Percentiles rank a stretch among this genome's conserved stretches.
Conservation (phyloP, 495 filamentous ascomycete genomes). For the Penicillium riverlandense region DNA sequence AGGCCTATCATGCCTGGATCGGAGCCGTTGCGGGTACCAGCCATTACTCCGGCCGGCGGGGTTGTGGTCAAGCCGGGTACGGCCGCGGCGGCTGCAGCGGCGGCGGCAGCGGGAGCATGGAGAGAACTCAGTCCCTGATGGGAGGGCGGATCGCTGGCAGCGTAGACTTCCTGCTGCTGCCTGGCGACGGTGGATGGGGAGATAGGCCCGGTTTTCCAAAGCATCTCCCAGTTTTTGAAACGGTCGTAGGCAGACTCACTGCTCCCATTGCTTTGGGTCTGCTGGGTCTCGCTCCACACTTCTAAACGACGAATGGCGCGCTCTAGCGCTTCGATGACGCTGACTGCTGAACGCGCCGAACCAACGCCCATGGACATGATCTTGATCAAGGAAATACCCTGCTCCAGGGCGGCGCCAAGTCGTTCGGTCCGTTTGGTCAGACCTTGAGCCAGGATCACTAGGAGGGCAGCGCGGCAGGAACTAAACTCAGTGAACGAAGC, state of each 20-base stretch:
- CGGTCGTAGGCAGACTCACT: slow-evolving; percentile 41
- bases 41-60: slow-evolving; percentile 7
- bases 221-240: slow-evolving; percentile 48
- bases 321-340: slow-evolving; percentile 45
- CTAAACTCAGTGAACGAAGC: slow-evolving; percentile 47
- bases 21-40: slow-evolving; percentile 6
- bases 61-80: slow-evolving; percentile 9
- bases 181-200: slow-evolving; percentile 23
- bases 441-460: slow-evolving; percentile 42
- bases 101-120: slow-evolving; percentile 5
- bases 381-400: slow-evolving; percentile 43
- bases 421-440: slow-evolving; percentile 42
- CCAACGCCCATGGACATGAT: slow-evolving; percentile 46
- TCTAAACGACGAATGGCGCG: slow-evolving; percentile 40
- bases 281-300: slow-evolving; percentile 31
- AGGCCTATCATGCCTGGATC: slow-evolving; percentile 4
- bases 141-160: slow-evolving; percentile 13
- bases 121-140: slow-evolving; percentile 5
- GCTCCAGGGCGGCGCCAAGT: slow-evolving; percentile 36
- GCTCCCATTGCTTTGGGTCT: slow-evolving; percentile 22
- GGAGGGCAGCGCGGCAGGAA: slow-evolving; percentile 42
- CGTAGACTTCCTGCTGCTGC: slow-evolving; percentile 11
- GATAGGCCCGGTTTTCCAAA: slow-evolving; percentile 43
- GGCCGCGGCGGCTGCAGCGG: slow-evolving; percentile 4
- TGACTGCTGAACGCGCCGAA: slow-evolving; percentile 43